These are phyloP conservation scores for Gossypium stocksii DNA, from an alignment of 345 rosid species.

Conservation along the genomic window DNA sequence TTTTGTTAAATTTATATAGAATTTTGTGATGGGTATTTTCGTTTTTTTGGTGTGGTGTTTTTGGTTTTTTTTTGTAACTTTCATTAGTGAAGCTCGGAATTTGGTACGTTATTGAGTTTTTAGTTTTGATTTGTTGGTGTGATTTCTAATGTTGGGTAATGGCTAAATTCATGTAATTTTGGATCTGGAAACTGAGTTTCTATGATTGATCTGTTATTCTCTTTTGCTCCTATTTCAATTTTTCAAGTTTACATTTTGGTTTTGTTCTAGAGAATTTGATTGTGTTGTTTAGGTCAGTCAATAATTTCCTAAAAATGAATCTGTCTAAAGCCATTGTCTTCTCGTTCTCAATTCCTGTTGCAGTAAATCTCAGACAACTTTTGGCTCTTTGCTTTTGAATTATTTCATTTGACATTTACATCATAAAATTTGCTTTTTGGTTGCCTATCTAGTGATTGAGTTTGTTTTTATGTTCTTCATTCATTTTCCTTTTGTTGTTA, in stretches of 20 bases:
- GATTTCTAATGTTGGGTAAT: conserved; percentile 9
- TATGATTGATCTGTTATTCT: conserved; percentile 17
- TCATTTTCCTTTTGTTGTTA: neutral
- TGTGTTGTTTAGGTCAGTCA: neutral
- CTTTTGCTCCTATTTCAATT: neutral
- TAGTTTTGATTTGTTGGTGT: conserved; percentile 12
- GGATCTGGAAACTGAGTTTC: conserved; percentile 22
- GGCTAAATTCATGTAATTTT: conserved; percentile 15
- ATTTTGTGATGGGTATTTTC: neutral
- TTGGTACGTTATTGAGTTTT: conserved; percentile 10
- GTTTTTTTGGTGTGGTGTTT: neutral
- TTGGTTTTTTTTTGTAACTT: neutral
- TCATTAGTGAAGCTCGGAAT: conserved; percentile 12
- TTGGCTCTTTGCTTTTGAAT: neutral
- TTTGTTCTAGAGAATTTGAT: neutral
- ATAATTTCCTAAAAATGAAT: neutral
- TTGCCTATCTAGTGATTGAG: neutral
- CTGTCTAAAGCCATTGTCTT: neutral
- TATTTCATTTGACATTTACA: neutral
- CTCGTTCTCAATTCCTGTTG: neutral
- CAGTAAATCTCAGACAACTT: neutral
- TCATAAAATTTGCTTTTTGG: neutral
- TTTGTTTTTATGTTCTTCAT: neutral
- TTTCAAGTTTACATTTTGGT: neutral
- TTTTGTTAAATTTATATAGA: neutral